Evolutionary conservation across 768 basidiomycete genomes (phyloP).

Genomic region (Suillus lakei): DNA sequence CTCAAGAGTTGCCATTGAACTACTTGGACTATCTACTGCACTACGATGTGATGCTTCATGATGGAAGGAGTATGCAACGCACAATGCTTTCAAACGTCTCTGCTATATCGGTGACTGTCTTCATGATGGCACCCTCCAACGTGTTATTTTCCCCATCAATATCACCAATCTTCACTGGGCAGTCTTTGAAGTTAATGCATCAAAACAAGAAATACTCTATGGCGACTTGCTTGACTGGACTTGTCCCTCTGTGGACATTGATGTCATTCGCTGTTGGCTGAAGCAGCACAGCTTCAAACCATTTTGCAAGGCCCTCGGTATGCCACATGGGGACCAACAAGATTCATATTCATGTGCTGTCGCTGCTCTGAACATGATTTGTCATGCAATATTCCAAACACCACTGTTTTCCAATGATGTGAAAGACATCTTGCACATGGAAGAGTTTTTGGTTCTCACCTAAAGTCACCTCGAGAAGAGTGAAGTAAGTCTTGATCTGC

Average conservation of each 20-base stretch:
- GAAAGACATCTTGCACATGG: background rate
- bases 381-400: background rate
- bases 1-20: background rate
- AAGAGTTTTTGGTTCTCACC: background rate
- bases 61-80: background rate
- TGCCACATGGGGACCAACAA: too few species aligned
- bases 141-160: background rate
- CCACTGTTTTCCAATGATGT: background rate
- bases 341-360: background rate
- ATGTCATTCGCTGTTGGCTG: background rate
- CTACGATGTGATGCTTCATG: background rate
- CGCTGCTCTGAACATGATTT: constrained; percentile 1
- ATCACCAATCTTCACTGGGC: background rate
- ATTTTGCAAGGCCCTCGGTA: too few species aligned
- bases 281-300: too few species aligned
- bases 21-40: background rate
- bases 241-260: background rate
- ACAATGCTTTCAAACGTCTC: background rate
- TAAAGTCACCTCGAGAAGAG: background rate
- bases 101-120: background rate
- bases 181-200: background rate
- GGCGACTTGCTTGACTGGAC: constrained; percentile 2
- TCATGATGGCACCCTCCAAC: background rate
- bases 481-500: too few species aligned
- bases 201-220: background rate